Evolutionary conservation across 2,329 filamentous ascomycete species (phyloP).

Genomic region (Alternaria novae-zelandiae): DNA sequence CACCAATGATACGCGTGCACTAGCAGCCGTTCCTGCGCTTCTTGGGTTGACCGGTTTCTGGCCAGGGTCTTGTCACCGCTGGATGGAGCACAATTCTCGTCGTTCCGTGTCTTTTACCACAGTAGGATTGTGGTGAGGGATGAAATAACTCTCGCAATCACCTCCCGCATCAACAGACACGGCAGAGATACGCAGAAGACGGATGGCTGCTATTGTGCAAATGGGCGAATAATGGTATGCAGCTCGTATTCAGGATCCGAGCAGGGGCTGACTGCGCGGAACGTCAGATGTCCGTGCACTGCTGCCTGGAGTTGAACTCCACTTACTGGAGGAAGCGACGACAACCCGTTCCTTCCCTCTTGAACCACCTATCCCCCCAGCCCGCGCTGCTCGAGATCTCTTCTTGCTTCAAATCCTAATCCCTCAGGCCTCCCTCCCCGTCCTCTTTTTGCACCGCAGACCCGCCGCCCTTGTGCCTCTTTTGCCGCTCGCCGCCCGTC

Average conservation of each 20-base stretch:
- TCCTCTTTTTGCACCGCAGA: slow-evolving; percentile 23
- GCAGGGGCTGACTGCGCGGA: slow-evolving; percentile 1
- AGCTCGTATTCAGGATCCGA: slow-evolving; percentile 23
- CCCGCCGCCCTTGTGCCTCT: slow-evolving; percentile 32
- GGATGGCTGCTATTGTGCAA: not conserved
- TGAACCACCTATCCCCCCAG: slow-evolving; percentile 27
- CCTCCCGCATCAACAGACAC: not conserved
- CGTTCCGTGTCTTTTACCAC: not conserved
- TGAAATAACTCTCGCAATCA: not conserved
- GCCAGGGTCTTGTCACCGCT: slow-evolving; percentile 8
- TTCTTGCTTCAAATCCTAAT: slow-evolving; percentile 23
- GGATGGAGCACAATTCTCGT: not conserved
- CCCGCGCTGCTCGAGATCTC: slow-evolving; percentile 23
- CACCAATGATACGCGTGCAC: slow-evolving; percentile 17
- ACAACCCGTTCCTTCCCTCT: slow-evolving; percentile 22
- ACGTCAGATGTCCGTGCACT: slow-evolving; percentile 1
- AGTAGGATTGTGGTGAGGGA: not conserved
- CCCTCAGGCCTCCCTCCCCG: slow-evolving; percentile 37
- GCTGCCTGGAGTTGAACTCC: slow-evolving; percentile 1
- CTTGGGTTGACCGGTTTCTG: slow-evolving; percentile 28
- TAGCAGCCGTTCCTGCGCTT: slow-evolving; percentile 28
- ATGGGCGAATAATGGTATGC: slow-evolving; percentile 26
- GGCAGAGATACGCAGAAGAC: not conserved
- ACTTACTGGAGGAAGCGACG: slow-evolving; percentile 14
- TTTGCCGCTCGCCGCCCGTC: slow-evolving; percentile 38